Conservation (phyloP, 305 asterid species). For the Lippia alba region DNA sequence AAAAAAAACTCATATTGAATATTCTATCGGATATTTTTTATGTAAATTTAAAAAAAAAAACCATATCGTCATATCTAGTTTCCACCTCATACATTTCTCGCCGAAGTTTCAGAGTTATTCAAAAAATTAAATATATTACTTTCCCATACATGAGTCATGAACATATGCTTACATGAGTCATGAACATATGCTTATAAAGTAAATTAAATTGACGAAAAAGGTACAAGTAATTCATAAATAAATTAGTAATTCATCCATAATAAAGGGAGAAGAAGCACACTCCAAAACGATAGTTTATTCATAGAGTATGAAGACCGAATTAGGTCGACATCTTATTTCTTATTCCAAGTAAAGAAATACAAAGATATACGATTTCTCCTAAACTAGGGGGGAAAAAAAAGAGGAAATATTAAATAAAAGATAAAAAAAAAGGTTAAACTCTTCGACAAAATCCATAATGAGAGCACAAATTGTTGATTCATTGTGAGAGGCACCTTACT, state of each 20-base stretch:
- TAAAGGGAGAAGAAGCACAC: background rate
- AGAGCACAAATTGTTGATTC: constrained; percentile 28
- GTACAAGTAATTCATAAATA: background rate
- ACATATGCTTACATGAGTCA: too few species aligned
- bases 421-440: constrained; percentile 3
- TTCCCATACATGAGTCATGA: too few species aligned
- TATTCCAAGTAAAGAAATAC: constrained; percentile 22
- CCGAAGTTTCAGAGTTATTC: too few species aligned
- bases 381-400: constrained; percentile 17
- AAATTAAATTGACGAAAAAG: too few species aligned
- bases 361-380: background rate
- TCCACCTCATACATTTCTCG: too few species aligned
- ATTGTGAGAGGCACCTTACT: constrained; percentile 34
- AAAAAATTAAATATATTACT: too few species aligned
- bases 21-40: too few species aligned
- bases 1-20: too few species aligned
- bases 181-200: too few species aligned
- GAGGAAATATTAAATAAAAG: background rate
- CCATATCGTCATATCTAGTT: too few species aligned
- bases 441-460: constrained; percentile 10
- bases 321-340: constrained; percentile 14
- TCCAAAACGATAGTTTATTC: background rate
- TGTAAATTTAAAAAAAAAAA: too few species aligned
- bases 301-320: background rate
- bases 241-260: background rate